Base-by-base conservation (phyloP, 192 early-diverging fungal species). In the Tieghemiomyces parasiticus region DNA sequence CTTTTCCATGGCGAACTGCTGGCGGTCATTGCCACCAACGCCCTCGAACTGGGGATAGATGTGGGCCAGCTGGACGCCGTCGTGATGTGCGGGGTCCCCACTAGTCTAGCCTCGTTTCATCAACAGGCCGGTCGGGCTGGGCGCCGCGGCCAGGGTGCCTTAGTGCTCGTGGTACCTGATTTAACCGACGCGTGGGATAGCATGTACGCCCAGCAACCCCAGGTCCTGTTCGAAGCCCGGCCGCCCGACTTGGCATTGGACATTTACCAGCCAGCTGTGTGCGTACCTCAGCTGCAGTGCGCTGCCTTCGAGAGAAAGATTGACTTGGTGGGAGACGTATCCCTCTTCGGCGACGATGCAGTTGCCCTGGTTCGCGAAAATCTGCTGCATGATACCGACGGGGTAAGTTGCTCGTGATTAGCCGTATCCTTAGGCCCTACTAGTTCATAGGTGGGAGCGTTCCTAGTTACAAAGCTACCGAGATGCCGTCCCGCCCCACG, bases 91-190 rank as follows among this genome's bases (percentile, higher is more conserved):
- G 83, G 84, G 12, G 77, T 82, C 49, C 86, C 86, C 2, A 74
- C 69, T 66, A 50, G 14, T 45, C 10, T 20, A 24, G 16, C 55
- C 19, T 31, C 51, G 76, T 56, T 71, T 63, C 65, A 70, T 49
- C 84, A 88, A 56, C 86, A 88, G 69, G 64, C 68, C 12, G 86
- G 86, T 0, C 68, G 86, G 25, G 83, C 81, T 22, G 86, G 86
- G 14, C 60, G 86, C 29, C 65, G 83, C 4, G 68, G 67, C 24
- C 63, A 66, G 0, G 81, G 80, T 38, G 74, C 78, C 2, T 45
- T 84, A 8, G 75, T 78, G 2, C 64, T 88, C 1, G 47, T 87
- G 61, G 66, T 87, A 2, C 2, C 26, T 29, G 44, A 48, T 12
- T 71, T 67, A 20, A 61, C 72, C 49, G 75, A 67, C 63, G 65